phyloP scores from a whole-genome alignment of 495 filamentous ascomycete species.

The Cercophora scortea region DNA sequence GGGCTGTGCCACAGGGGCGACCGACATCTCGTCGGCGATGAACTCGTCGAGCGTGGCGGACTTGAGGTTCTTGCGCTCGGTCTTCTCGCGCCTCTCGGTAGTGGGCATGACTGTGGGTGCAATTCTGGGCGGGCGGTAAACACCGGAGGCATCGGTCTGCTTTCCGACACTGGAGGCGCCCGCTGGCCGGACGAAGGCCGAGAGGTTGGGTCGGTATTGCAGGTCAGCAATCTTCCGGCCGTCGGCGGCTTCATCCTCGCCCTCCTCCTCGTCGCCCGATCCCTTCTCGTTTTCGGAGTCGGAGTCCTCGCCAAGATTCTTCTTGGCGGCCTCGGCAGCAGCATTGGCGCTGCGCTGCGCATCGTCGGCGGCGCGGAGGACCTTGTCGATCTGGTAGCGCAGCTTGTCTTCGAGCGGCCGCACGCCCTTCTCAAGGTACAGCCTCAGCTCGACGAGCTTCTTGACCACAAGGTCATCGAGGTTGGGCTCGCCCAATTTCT shows the following conservation, averaged over 20 bases:
- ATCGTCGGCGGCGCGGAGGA: slow-evolving; percentile 79
- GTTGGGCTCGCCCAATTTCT: slow-evolving; percentile 18
- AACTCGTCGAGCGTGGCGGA: slow-evolving; percentile 82
- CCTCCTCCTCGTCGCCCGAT: slow-evolving; percentile 24
- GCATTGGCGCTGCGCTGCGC: slow-evolving; percentile 37
- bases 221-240: slow-evolving; percentile 50
- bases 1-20: slow-evolving; percentile 67
- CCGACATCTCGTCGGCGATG: slow-evolving; percentile 68
- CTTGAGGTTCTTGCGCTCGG: slow-evolving; percentile 50
- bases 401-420: slow-evolving; percentile 78
- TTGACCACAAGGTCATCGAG: slow-evolving; percentile 53
- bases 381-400: slow-evolving; percentile 84
- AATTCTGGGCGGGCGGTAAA: slow-evolving; percentile 82
- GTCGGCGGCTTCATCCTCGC: slow-evolving; percentile 30
- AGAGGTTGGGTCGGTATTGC: slow-evolving; percentile 56
- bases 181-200: slow-evolving; percentile 37
- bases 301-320: slow-evolving; percentile 16
- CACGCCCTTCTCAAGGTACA: slow-evolving; percentile 87
- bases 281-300: slow-evolving; percentile 32
- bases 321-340: slow-evolving; percentile 22
- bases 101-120: slow-evolving; percentile 64
- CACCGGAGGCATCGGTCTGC: slow-evolving; percentile 40
- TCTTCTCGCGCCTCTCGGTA: slow-evolving; percentile 48
- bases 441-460: slow-evolving; percentile 75
- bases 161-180: slow-evolving; percentile 34